These are phyloP conservation scores for Penicillium rolfsii DNA, from an alignment of 2,329 filamentous ascomycete genomes.

Conservation along the genomic window DNA sequence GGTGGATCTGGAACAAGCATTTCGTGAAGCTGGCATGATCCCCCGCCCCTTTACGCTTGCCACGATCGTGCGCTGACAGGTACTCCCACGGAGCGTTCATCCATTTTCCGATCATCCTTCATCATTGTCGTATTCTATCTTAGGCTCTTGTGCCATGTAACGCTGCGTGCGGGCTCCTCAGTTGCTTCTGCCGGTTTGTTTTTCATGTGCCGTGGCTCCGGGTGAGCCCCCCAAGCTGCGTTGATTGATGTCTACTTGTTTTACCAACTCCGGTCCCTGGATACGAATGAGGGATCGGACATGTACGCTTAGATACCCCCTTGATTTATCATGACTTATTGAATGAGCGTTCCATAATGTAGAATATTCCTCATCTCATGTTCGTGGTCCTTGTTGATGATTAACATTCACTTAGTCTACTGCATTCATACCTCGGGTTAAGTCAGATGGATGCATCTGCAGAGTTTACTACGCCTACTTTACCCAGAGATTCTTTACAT, in stretches of 20 bases:
- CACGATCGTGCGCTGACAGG: not conserved
- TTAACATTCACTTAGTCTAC: too few species aligned
- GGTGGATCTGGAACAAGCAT: slow-evolving; percentile 99
- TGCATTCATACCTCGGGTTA: not conserved
- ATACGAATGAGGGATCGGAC: slow-evolving; percentile 11
- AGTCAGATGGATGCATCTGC: too few species aligned
- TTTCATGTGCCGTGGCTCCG: not conserved
- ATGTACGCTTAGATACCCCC: slow-evolving; percentile 42
- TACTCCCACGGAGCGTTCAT: not conserved
- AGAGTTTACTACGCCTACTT: too few species aligned
- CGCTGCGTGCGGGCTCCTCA: not conserved
- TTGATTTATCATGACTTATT: slow-evolving; percentile 20
- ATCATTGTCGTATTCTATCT: not conserved
- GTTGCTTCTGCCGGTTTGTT: not conserved
- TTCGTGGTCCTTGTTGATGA: too few species aligned
- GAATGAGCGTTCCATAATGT: slow-evolving; percentile 1
- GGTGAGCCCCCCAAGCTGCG: slow-evolving; percentile 4
- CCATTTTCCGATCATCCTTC: not conserved
- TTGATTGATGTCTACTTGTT: slow-evolving; percentile 15
- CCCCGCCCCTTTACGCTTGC: too few species aligned
- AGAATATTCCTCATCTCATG: not conserved
- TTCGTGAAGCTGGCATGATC: slow-evolving; percentile 64
- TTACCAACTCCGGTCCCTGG: slow-evolving; percentile 14
- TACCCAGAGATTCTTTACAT: too few species aligned
- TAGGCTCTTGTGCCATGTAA: not conserved